Percentiles rank a stretch among this genome's conserved stretches.
These are phyloP conservation scores for Cardamine occulta DNA, from an alignment of 345 rosid species.

Conservation along the genomic window DNA sequence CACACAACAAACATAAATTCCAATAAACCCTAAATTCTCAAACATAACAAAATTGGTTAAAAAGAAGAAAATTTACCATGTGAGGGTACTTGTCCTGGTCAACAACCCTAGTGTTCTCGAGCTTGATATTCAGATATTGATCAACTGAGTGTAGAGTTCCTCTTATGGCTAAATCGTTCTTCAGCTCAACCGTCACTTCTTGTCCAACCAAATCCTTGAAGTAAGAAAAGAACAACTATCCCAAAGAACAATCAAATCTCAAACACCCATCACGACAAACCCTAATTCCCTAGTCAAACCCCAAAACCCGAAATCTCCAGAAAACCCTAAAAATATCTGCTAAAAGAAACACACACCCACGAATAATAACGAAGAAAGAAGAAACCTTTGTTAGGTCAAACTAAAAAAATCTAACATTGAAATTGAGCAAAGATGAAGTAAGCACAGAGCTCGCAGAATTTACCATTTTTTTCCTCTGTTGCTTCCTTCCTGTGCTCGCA, in stretches of 20 bases:
- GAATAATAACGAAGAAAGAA: constrained; percentile 17
- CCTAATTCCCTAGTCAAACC: not conserved
- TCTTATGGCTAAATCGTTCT: constrained; percentile 97
- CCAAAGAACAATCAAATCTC: constrained; percentile 4
- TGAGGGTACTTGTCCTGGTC: constrained; percentile 99
- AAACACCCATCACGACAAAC: constrained; percentile 18
- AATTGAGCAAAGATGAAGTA: not conserved
- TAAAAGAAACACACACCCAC: not conserved
- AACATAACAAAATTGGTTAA: not conserved
- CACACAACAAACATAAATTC: not conserved
- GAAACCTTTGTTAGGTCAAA: constrained; percentile 29
- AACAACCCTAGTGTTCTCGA: constrained; percentile 98
- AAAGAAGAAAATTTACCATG: constrained; percentile 60
- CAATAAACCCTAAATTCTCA: constrained; percentile 17
- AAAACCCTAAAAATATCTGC: constrained; percentile 19
- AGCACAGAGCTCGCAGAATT: not conserved
- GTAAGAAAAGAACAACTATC: constrained; percentile 98
- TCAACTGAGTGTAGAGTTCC: constrained; percentile 99
- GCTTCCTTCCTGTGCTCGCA: constrained; percentile 29
- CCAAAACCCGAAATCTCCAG: constrained; percentile 1
- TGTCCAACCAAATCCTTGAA: constrained; percentile 99
- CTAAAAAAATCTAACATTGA: not conserved
- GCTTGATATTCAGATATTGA: constrained; percentile 98
- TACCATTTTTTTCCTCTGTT: constrained; percentile 33
- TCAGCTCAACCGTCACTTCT: constrained; percentile 98